These are phyloP conservation scores for Didymellaceae sp. DNA, from an alignment of 2,329 filamentous ascomycete genomes.

Conservation along the genomic window DNA sequence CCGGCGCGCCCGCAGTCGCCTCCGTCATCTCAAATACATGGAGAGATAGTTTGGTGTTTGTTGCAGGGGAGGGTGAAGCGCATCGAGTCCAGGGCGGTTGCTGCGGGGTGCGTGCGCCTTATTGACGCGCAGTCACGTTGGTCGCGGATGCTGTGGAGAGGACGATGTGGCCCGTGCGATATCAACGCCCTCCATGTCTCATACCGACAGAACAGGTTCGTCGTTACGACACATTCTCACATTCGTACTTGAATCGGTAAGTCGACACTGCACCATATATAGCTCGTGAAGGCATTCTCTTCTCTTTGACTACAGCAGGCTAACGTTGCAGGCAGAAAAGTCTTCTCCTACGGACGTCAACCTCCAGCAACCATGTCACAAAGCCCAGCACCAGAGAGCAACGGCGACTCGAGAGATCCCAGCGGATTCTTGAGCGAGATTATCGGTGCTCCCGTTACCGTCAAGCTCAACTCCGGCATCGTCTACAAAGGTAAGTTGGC, in stretches of 20 bases:
- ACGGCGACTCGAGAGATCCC: constrained; percentile 83
- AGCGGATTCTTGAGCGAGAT: constrained; percentile 93
- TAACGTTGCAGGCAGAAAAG: constrained; percentile 2
- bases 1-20: constrained; percentile 20
- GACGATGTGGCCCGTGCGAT: constrained; percentile 31
- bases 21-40: constrained; percentile 37
- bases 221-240: constrained; percentile 1
- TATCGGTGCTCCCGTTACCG: constrained; percentile 90
- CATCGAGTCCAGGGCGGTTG: neutral
- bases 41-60: constrained; percentile 1
- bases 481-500: constrained; percentile 82
- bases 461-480: constrained; percentile 98
- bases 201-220: constrained; percentile 1
- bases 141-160: constrained; percentile 19
- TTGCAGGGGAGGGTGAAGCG: neutral
- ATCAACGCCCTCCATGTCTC: constrained; percentile 1
- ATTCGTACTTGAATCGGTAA: neutral
- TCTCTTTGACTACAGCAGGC: neutral
- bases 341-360: constrained; percentile 5
- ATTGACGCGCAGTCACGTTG: constrained; percentile 45
- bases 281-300: neutral
- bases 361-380: constrained; percentile 25
- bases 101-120: constrained; percentile 19
- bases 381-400: constrained; percentile 62
- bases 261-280: neutral